These are phyloP conservation scores for Rubia tinctorum DNA, from an alignment of 305 asterid genomes.

Conservation along the genomic window DNA sequence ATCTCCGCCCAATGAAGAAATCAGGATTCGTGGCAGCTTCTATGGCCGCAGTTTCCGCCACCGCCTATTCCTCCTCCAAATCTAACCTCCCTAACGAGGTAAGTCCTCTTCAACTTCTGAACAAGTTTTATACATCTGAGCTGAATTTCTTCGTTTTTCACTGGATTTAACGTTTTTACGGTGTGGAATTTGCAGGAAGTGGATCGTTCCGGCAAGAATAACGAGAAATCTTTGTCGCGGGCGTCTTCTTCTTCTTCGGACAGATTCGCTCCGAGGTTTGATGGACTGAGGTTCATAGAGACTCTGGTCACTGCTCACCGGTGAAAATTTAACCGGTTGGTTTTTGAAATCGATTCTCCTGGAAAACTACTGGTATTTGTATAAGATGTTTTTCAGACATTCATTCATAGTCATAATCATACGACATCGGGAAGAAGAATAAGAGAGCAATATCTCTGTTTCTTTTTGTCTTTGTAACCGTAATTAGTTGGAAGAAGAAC, in stretches of 20 bases:
- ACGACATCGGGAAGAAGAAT: neutral
- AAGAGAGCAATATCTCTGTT: neutral
- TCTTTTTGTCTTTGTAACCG: neutral
- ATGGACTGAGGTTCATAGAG: slow-evolving; percentile 78
- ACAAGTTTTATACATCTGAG: neutral
- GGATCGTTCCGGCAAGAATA: slow-evolving; percentile 21
- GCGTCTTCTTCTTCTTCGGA: slow-evolving; percentile 40
- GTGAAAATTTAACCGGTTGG: slow-evolving; percentile 17
- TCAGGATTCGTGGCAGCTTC: slow-evolving; percentile 47
- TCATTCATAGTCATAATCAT: neutral
- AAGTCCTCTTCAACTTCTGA: neutral
- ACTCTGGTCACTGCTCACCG: slow-evolving; percentile 76
- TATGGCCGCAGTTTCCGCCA: slow-evolving; percentile 60
- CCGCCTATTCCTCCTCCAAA: slow-evolving; percentile 30
- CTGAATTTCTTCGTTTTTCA: neutral
- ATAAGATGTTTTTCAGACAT: neutral
- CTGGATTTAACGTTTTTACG: neutral
- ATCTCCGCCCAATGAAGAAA: slow-evolving; percentile 22
- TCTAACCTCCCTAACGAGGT: slow-evolving; percentile 20
- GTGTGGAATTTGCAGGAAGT: slow-evolving; percentile 21
- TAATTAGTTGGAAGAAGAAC: neutral
- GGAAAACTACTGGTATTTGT: slow-evolving; percentile 9
- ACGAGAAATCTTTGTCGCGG: slow-evolving; percentile 31
- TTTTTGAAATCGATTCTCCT: neutral
- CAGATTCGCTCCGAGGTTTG: slow-evolving; percentile 76